These are phyloP conservation scores for Diaporthe velutina DNA, from an alignment of 2,329 filamentous ascomycete genomes.

Conservation along the genomic window DNA sequence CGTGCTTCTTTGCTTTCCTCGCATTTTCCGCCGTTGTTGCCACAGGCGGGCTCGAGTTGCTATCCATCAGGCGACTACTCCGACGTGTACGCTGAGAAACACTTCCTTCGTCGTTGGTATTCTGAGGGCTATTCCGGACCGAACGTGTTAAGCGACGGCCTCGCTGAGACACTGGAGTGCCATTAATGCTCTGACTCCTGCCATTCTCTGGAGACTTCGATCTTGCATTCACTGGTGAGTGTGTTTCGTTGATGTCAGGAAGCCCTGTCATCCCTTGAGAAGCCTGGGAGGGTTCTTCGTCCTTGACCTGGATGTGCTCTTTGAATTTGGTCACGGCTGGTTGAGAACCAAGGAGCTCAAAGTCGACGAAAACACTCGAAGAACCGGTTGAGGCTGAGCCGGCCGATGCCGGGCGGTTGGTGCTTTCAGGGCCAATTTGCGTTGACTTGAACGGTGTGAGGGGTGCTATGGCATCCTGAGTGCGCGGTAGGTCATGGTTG, in stretches of 20 bases:
- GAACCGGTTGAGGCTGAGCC: conserved; percentile 33
- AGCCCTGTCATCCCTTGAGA: conserved; percentile 5
- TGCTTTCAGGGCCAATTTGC: background rate
- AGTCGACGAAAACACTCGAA: conserved; percentile 35
- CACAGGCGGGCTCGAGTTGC: conserved; percentile 9
- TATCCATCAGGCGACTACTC: conserved; percentile 3
- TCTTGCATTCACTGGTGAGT: background rate
- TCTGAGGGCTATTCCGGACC: background rate
- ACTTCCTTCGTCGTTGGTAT: conserved; percentile 5
- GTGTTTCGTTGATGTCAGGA: background rate
- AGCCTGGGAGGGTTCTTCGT: background rate
- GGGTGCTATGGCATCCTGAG: background rate
- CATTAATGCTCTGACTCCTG: background rate
- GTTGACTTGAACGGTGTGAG: background rate
- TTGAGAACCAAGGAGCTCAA: conserved; percentile 36
- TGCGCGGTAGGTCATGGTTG: conserved; percentile 12
- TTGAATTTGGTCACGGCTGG: conserved; percentile 20
- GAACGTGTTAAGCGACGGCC: background rate
- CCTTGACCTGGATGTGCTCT: conserved; percentile 31
- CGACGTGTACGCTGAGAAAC: conserved; percentile 18
- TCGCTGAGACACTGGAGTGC: conserved; percentile 2
- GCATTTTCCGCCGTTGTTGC: background rate
- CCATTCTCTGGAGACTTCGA: background rate
- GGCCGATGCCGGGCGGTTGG: conserved; percentile 10
- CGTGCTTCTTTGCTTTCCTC: background rate